phyloP scores from a whole-genome alignment of 805 yeast genomes.

The Grigorovia humatica region DNA sequence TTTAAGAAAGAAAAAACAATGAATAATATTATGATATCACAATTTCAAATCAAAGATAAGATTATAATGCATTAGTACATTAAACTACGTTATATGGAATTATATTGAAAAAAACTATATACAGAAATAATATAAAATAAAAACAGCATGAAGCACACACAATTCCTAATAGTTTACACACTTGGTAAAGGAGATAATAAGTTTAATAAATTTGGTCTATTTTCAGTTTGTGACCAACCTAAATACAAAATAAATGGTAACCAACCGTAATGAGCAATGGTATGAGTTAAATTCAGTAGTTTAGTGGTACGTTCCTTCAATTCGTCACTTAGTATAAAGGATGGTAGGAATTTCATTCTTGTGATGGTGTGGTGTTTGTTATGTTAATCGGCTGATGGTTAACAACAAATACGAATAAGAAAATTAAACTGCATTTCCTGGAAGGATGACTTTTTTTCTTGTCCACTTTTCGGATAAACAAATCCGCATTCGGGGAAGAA shows the following conservation, averaged over 20 bases:
- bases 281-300: conserved; percentile 72
- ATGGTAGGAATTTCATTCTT: conserved; percentile 26
- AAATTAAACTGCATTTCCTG: too few relatives aligned
- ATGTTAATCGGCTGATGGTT: too few relatives aligned
- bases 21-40: background rate
- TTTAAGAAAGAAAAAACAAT: background rate
- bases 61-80: too few relatives aligned
- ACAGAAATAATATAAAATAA: background rate
- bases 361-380: background rate
- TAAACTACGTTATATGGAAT: background rate
- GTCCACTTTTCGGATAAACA: too few relatives aligned
- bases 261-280: conserved; percentile 92
- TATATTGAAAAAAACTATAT: conserved; percentile 1
- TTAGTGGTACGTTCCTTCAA: conserved; percentile 77
- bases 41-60: too few relatives aligned
- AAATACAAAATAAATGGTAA: conserved; percentile 88
- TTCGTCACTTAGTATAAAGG: conserved; percentile 30
- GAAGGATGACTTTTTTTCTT: too few relatives aligned
- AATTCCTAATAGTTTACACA: conserved; percentile 13
- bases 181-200: conserved; percentile 31
- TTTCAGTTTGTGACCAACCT: conserved; percentile 74
- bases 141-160: too few relatives aligned
- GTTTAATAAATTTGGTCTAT: conserved; percentile 69
- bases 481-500: too few relatives aligned
- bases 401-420: too few relatives aligned